Evolutionary conservation across 2,329 filamentous ascomycete species (phyloP), one percentile per base, ranked within the genome.

Genomic region (Epichloe scottii): DNA sequence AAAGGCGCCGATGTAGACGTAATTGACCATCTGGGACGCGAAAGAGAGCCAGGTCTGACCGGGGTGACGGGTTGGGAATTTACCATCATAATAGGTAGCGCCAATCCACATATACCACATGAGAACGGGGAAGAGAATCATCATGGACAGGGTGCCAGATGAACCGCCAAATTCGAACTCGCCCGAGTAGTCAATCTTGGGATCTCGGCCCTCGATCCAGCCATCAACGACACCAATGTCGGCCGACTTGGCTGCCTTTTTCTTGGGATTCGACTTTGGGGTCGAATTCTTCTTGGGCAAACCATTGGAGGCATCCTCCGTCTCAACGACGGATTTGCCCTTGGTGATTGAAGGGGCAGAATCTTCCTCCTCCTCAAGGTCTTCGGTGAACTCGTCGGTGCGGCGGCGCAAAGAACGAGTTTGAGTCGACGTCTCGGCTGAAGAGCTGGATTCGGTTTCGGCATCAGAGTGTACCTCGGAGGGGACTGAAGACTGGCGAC

Each of bases 61-160:
- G 42, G 78, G 65, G 2, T 71, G 70, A 1, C 81, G 86, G 42
- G 72, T 70, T 15, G 93, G 93, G 48, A 94, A 75, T 56, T 86
- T 82, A 59, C 91, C 91, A 64, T 89, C 74, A 71, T 96, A 98
- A 71, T 91, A 95, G 47, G 84, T 90, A 35, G 91, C 87, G 48
- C 93, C 93, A 67, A 95, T 84, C 90, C 90, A 97, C 90, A 98
- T 95, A 72, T 96, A 97, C 78, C 88, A 96, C 91, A 97, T 97
- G 60, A 98, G 78, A 38, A 84, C 55, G n/a, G 93, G 93, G 69
- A 97, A 98, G 44, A 85, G 81, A 55, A 89, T 77, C 89, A 97
- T 97, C 80, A 96, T 89, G 58, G 79, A 73, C 15, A 78, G 70
- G 41, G 90, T 85, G 51, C 93, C 91, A n/a, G 77, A 65, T 3